Base-by-base conservation (phyloP, 2,329 filamentous ascomycete genomes). In the Colletotrichum karsti region DNA sequence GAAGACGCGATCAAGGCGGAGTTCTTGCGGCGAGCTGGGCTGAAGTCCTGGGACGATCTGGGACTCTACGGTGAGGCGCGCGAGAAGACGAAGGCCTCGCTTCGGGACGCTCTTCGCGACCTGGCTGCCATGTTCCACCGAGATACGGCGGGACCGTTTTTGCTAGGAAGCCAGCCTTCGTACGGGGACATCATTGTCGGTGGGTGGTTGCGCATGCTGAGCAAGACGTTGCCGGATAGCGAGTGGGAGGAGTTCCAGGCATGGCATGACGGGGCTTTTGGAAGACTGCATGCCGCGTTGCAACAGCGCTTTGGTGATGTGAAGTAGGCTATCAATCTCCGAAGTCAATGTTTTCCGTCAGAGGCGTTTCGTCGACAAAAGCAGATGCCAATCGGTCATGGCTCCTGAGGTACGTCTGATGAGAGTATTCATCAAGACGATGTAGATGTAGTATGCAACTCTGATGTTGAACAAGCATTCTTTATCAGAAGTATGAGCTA, bases 151-250 rank as follows among this genome's bases (percentile, higher is more conserved):
- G 86, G 86, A 7, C 84, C 85, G 0, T 89, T 85, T 54, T 24
- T 89, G 1, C 76, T 87, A 2, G 87, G 86, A 0, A 53, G 69
- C 1, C 72, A 70, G 72, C 78, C 81, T 1, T 83, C 73, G 48
- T 88, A 89, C 77, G 87, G 85, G 1, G 88, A 90, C 72, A 72
- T 88, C 1, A 87, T 89, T 35, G 82, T 90, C 1, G 87, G 87
- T 2, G 85, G 77, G 1, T 90, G 88, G 87, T 62, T 90, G 73
- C 78, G 80, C 6, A 85, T 87, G 82, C 71, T 82, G 59, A 68
- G 71, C 4, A 73, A 42, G 13, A 79, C 77, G 26, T 72, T 88
- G 60, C 82, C 81, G 1, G 58, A 71, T 60, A 67, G 72, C 3
- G 86, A 88, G 64, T 88, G 85, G 85, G 72, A 83, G 67, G 76